phyloP scores from a whole-genome alignment of 192 early-diverging fungal genomes.

The Paraglomus occultum region DNA sequence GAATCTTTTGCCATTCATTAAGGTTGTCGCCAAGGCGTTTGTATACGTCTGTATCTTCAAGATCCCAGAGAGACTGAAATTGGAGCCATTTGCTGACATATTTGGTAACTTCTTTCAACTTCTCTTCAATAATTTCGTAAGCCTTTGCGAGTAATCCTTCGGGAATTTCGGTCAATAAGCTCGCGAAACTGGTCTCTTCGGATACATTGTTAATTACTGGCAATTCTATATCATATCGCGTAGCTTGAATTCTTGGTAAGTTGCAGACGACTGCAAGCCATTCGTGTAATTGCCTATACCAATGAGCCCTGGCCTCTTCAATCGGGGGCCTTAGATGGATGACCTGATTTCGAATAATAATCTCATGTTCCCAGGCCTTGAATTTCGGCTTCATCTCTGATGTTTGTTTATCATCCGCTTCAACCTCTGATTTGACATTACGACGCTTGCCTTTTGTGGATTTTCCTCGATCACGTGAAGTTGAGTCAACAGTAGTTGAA shows the following conservation, averaged over 20 bases:
- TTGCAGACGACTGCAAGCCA: slow-evolving; percentile 91
- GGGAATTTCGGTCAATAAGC: slow-evolving; percentile 69
- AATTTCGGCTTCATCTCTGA: slow-evolving; percentile 64
- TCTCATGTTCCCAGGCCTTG: slow-evolving; percentile 77
- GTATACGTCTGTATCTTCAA: slow-evolving; percentile 84
- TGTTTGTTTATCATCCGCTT: slow-evolving; percentile 38
- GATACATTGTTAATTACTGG: slow-evolving; percentile 52
- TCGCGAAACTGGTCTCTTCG: slow-evolving; percentile 64
- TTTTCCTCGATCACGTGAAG: slow-evolving; percentile 39
- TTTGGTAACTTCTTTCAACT: slow-evolving; percentile 67
- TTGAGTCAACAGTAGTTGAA: slow-evolving; percentile 40
- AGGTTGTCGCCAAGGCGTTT: slow-evolving; percentile 85
- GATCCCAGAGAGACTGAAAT: slow-evolving; percentile 98
- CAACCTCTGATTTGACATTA: slow-evolving; percentile 16
- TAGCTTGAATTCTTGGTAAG: slow-evolving; percentile 80
- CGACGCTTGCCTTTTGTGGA: slow-evolving; percentile 37
- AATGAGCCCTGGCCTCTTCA: slow-evolving; percentile 86
- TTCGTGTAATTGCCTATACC: slow-evolving; percentile 87
- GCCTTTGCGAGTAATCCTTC: slow-evolving; percentile 69
- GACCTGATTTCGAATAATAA: slow-evolving; percentile 90
- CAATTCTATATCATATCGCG: slow-evolving; percentile 85
- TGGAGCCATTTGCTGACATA: slow-evolving; percentile 96
- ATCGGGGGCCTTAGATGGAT: slow-evolving; percentile 97
- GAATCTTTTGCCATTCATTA: slow-evolving; percentile 87
- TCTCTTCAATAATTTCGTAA: slow-evolving; percentile 81